A percentile compares a stretch with the other conserved stretches of the same genome.
These are phyloP conservation scores for Cercospora berteroae DNA, from an alignment of 2,329 filamentous ascomycete genomes.

Conservation along the genomic window DNA sequence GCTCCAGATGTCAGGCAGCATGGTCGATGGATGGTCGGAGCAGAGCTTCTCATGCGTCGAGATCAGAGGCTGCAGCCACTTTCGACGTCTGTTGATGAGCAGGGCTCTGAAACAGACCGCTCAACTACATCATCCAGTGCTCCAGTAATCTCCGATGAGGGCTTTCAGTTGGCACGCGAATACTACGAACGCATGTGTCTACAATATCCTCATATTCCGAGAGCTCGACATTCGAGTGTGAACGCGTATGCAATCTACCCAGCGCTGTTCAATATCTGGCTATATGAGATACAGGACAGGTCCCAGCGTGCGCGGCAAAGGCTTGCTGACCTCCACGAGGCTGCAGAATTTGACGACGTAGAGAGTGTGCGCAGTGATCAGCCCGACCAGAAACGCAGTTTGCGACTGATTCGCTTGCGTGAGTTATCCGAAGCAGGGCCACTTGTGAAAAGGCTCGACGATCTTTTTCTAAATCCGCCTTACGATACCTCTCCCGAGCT, in stretches of 20 bases:
- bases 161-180: conserved; percentile 57
- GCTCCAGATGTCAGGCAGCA: conserved; percentile 67
- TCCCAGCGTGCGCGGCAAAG: conserved; percentile 50
- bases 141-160: conserved; percentile 36
- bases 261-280: conserved; percentile 75
- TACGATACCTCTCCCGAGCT: conserved; percentile 67
- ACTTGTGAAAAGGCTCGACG: conserved; percentile 68
- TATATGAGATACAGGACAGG: conserved; percentile 66
- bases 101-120: background rate
- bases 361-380: conserved; percentile 6
- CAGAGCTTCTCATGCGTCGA: conserved; percentile 73
- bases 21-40: conserved; percentile 77
- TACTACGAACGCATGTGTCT: conserved; percentile 80
- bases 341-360: conserved; percentile 4
- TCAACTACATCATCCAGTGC: background rate
- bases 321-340: conserved; percentile 17
- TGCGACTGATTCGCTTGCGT: conserved; percentile 11
- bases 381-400: conserved; percentile 33
- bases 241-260: conserved; percentile 77
- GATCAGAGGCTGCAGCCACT: conserved; percentile 15
- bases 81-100: conserved; percentile 2
- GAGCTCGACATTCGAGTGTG: conserved; percentile 53
- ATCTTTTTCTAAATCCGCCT: conserved; percentile 65
- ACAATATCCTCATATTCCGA: conserved; percentile 69
- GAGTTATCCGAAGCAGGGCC: conserved; percentile 60